A percentile compares a stretch with the other conserved stretches of the same genome.
Conservation (phyloP, 345 rosid species). For the Acer campestre region DNA sequence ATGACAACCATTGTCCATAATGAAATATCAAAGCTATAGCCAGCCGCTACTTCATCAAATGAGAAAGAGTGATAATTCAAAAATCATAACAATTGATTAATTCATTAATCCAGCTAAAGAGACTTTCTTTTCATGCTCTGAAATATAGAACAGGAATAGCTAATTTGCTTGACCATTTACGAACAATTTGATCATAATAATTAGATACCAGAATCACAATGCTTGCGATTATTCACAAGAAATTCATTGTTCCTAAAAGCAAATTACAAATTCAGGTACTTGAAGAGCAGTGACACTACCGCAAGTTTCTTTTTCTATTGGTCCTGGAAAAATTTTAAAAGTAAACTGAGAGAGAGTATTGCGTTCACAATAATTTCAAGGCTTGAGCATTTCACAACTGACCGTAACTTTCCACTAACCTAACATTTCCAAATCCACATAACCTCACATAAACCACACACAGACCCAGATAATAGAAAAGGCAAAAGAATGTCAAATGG, state of each 20-base stretch:
- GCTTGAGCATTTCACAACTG: conserved; percentile 5
- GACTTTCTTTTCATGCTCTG: too few species aligned
- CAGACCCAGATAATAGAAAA: conserved; percentile 6
- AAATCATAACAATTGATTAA: too few species aligned
- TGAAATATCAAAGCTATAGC: not conserved
- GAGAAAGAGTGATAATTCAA: too few species aligned
- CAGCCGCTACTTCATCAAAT: not conserved
- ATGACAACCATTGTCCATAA: not conserved
- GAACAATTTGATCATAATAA: not conserved
- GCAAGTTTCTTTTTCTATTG: too few species aligned
- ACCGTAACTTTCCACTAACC: not conserved
- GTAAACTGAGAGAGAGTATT: too few species aligned
- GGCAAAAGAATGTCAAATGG: conserved; percentile 9
- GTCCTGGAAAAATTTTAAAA: not conserved
- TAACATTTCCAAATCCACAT: conserved; percentile 4
- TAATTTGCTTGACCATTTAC: not conserved
- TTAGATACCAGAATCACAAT: not conserved
- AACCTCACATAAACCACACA: conserved; percentile 13
- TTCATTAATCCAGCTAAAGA: too few species aligned
- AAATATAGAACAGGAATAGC: not conserved
- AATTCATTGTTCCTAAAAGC: not conserved
- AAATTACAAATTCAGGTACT: not conserved
- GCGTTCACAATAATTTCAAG: not conserved
- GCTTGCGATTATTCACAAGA: not conserved
- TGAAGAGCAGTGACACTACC: not conserved